Percentiles rank a stretch among this genome's conserved stretches.
phyloP scores from a whole-genome alignment of 768 basidiomycete species.

The Lactarius deliciosus region DNA sequence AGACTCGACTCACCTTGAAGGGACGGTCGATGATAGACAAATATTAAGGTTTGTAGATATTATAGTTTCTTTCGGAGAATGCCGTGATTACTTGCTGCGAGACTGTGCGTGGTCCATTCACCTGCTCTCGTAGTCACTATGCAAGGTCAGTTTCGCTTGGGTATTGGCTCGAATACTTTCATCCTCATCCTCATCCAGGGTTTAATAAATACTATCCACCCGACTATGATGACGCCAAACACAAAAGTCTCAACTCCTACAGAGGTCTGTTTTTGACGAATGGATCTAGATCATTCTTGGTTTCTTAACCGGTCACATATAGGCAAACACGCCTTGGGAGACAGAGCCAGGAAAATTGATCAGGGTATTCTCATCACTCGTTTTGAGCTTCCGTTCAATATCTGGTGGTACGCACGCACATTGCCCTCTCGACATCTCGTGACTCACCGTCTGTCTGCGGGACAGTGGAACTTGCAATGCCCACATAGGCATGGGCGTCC shows the following conservation, averaged over 20 bases:
- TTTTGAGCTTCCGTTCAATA: constrained; percentile 95
- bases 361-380: constrained; percentile 94
- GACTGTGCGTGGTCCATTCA: not conserved
- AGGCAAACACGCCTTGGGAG: constrained; percentile 94
- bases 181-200: constrained; percentile 38
- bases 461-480: constrained; percentile 88
- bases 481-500: constrained; percentile 98
- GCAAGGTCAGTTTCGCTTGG: constrained; percentile 41
- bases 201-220: constrained; percentile 83
- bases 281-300: not conserved
- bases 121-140: constrained; percentile 31
- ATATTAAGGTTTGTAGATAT: constrained; percentile 20
- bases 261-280: constrained; percentile 47
- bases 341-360: constrained; percentile 92
- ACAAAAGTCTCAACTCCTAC: constrained; percentile 70
- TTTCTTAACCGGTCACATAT: constrained; percentile 16
- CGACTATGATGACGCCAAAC: constrained; percentile 68
- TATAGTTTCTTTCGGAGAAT: constrained; percentile 12
- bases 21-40: constrained; percentile 13
- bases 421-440: not conserved
- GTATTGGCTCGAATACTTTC: constrained; percentile 14
- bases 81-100: constrained; percentile 12
- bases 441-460: constrained; percentile 3
- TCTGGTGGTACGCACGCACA: constrained; percentile 78
- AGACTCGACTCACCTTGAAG: constrained; percentile 16